Base-by-base conservation (phyloP, 2,329 filamentous ascomycete genomes). In the Verticillium nonalfalfae region DNA sequence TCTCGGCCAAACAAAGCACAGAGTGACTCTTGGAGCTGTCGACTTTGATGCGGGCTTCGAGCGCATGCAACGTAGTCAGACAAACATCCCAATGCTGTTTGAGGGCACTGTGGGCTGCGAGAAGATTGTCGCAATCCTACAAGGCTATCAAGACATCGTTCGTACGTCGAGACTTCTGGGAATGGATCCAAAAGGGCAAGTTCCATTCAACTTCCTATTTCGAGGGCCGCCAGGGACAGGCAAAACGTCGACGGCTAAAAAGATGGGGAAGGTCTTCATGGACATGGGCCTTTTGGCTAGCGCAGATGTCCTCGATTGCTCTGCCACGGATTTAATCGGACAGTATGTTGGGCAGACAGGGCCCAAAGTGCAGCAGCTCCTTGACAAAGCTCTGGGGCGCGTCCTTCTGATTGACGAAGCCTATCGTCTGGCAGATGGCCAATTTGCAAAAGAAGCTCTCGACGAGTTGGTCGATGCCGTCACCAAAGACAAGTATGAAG, bases 361-460 rank as follows among this genome's bases (percentile, higher is more conserved):
- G 0, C 88, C 87, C 0, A 90, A 90, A 64, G 85, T 88, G 0
- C 78, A 81, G 9, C 76, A 82, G 35, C 72, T 83, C 0, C 73
- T 92, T 0, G 85, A 90, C 59, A 82, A 78, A 40, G 84, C 83
- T 0, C 77, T 91, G 0, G 89, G 90, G 0, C 84, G 82, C 26
- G 85, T 92, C 0, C 77, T 93, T 0, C 87, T 92, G 63, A 82
- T 93, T 7, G 89, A 92, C 61, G 88, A 91, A 68, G 89, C 89
- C 0, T 91, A 91, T 65, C 80, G 88, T 0, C 79, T 91, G 1
- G 78, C 75, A 0, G 80, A 83, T 1, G 84, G 84, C 0, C 67
- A 68, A 0, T 91, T 85, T 65, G 86, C 83, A 0, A 80, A 82
- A 55, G 82, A 85, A 62, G 82, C 82, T 0, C 72, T 84, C 2